phyloP scores from a whole-genome alignment of 2,329 filamentous ascomycete species.

The Ophiostoma triangulosporum region DNA sequence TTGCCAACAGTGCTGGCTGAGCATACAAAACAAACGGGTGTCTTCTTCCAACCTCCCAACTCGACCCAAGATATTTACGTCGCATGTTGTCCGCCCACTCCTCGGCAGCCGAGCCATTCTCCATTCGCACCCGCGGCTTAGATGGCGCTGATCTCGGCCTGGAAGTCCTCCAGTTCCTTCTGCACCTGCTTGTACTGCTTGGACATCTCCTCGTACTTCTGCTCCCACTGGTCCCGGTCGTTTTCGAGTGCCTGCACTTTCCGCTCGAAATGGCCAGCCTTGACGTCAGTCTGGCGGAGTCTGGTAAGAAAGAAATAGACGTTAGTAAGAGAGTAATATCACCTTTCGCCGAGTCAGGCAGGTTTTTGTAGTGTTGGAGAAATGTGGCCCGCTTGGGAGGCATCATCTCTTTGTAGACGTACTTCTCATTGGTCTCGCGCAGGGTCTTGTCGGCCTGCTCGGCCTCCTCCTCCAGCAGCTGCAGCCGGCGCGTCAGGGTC shows the following conservation, averaged over 20 bases:
- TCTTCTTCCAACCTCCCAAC: slow-evolving; percentile 3
- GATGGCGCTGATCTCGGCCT: slow-evolving; percentile 85
- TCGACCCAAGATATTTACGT: slow-evolving; percentile 5
- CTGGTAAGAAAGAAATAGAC: slow-evolving; percentile 31
- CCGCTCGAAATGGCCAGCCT: slow-evolving; percentile 97
- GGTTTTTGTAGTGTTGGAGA: slow-evolving; percentile 9
- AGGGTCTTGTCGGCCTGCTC: slow-evolving; percentile 94
- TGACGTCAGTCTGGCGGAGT: slow-evolving; percentile 97
- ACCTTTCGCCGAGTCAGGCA: slow-evolving; percentile 9
- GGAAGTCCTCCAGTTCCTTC: slow-evolving; percentile 86
- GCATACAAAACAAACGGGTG: slow-evolving; percentile 6
- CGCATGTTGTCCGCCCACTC: background rate
- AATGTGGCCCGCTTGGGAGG: background rate
- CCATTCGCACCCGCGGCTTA: slow-evolving; percentile 32
- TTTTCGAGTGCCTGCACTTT: slow-evolving; percentile 95
- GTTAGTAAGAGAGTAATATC: slow-evolving; percentile 3
- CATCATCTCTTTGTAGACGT: slow-evolving; percentile 27
- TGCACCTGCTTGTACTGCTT: slow-evolving; percentile 74
- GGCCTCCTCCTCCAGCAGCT: slow-evolving; percentile 94
- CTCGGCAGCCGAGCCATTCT: background rate
- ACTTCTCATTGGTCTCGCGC: slow-evolving; percentile 98
- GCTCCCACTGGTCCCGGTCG: slow-evolving; percentile 86
- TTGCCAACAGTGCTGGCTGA: slow-evolving; percentile 7
- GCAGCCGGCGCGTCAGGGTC: slow-evolving; percentile 77
- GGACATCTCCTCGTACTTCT: slow-evolving; percentile 94